Base-by-base conservation (phyloP, 31 red algal genomes). In the Endocladia muricata region DNA sequence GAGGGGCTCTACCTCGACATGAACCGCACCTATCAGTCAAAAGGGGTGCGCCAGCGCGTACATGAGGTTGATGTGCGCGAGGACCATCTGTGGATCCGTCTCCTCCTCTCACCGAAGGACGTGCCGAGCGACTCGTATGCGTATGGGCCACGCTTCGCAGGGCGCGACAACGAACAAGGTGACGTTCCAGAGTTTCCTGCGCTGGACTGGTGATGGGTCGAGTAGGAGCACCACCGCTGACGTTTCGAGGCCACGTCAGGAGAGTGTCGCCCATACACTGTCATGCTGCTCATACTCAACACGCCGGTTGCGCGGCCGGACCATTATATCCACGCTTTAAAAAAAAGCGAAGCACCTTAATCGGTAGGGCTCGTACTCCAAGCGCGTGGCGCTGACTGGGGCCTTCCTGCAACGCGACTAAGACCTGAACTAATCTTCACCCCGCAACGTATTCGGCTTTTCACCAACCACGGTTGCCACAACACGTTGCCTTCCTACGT, bases 1-100 rank as follows among this genome's bases (percentile, higher is more conserved):
- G 72, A 85, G 9, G 88, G 81, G 13, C 35, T 92, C 72, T 92
- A 92, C 74, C 22, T 74, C 37, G 88, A 78, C 38, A 59, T 78
- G 11, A 34, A 59, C 29, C 57, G 72, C 37, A 38, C 28, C 0
- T 77, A 62, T 30, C 36, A 37, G 39, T 92, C 88, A 25, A 77
- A 79, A 55, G 88, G 88, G 4, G 43, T 36, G 61, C 66, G 76
- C 22, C 86, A 90, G 59, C 77, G 86, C 31, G 70, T 74, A 36
- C 86, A 90, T 67, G 36, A 76, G 33, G 86, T 82, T 31, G 49
- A 73, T 23, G 28, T 68, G 32, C 59, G 71, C 30, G 68, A 41
- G 15, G 58, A 64, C 23, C 40, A 49, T 28, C 25, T 88, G 61
- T 79, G 36, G 35, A 56, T 88, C 38, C 34, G 40, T 11, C 37